Percentiles rank a stretch among this genome's conserved stretches.
These are phyloP conservation scores for Bipolaris victoriae DNA, from an alignment of 2,329 filamentous ascomycete species.

Conservation along the genomic window DNA sequence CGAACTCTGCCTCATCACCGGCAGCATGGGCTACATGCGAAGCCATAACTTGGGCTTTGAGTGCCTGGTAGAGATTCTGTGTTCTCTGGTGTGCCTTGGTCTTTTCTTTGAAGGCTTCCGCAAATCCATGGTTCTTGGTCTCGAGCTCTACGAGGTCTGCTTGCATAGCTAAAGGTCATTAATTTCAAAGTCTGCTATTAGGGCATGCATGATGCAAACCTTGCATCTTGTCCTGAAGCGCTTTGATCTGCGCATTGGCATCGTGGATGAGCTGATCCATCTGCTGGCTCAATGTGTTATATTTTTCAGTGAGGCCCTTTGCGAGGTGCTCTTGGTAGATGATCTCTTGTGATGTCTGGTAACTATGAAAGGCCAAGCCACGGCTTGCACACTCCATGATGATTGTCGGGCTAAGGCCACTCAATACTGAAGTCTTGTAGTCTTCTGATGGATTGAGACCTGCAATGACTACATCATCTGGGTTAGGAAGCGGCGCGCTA, in stretches of 20 bases:
- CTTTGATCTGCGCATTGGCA: slow-evolving; percentile 74
- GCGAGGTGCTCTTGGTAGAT: slow-evolving; percentile 78
- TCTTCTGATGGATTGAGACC: slow-evolving; percentile 81
- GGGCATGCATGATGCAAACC: slow-evolving; percentile 53
- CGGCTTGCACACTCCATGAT: slow-evolving; percentile 88
- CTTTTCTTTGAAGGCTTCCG: slow-evolving; percentile 71
- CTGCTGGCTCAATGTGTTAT: slow-evolving; percentile 66
- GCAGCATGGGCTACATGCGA: slow-evolving; percentile 62
- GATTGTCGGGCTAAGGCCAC: slow-evolving; percentile 77
- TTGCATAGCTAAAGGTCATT: slow-evolving; percentile 58
- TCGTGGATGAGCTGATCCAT: slow-evolving; percentile 77
- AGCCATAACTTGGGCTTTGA: slow-evolving; percentile 63
- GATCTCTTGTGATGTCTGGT: slow-evolving; percentile 84
- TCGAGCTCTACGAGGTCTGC: slow-evolving; percentile 67
- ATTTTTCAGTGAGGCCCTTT: slow-evolving; percentile 75
- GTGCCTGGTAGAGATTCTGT: slow-evolving; percentile 64
- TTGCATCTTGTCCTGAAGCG: slow-evolving; percentile 68
- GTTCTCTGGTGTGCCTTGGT: slow-evolving; percentile 70
- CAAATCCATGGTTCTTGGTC: slow-evolving; percentile 74
- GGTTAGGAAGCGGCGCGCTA: slow-evolving; percentile 67
- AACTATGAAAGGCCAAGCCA: slow-evolving; percentile 83
- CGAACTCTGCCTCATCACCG: slow-evolving; percentile 52
- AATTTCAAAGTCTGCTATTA: background rate
- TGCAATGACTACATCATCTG: slow-evolving; percentile 75
- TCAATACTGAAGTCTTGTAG: slow-evolving; percentile 85